Evolutionary conservation across 352 stramenopile genomes (phyloP), one percentile per base, ranked within the genome.

Genomic region (Thraustochytrium striatum): DNA sequence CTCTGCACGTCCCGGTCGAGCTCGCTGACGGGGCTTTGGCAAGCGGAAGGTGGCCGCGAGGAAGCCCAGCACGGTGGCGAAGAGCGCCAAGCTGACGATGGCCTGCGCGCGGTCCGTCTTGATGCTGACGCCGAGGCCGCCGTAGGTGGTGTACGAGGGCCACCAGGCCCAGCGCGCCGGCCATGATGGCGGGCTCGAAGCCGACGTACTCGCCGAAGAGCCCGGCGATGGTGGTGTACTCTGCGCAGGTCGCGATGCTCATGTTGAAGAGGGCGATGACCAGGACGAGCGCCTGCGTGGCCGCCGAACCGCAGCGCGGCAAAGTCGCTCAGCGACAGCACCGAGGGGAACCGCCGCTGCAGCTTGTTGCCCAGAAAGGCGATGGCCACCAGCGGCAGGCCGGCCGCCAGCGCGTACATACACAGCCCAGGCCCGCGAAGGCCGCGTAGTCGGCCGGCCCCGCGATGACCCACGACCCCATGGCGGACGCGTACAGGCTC

Each of bases 131-230:
- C 16, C 13, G 13, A 72, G 55, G 9, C 61, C 61, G 13, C 61
- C 61, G 52, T 72, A 61, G 13, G 61, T 69, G 13, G 61, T 72
- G 55, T 72, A 72, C 11, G 25, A 72, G 21, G 55, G 47, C 57
- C 19, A 16, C 36, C 36, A 68, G 13, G n/a, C 32, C 32, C 55
- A 72, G 11, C 25, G 28, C 32, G 32, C 9, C 16, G 57, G n/a
- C 16, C 25, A 65, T 65, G 57, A 19, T 13, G 57, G 13, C 9
- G 13, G 9, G 9, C 13, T 16, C 57, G n/a, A 32, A 44, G 13
- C 61, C 61, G 13, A 72, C 16, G 30, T 73, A 72, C 9, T 62
- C 16, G 13, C 61, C 55, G 33, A 73, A 72, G n/a, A 72, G 25
- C 9, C 9, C 57, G 9, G 13, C 55, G 9, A 72, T 21, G 55